Base-by-base conservation (phyloP, 75 land plant species). In the Chamaecyparis obtusa region DNA sequence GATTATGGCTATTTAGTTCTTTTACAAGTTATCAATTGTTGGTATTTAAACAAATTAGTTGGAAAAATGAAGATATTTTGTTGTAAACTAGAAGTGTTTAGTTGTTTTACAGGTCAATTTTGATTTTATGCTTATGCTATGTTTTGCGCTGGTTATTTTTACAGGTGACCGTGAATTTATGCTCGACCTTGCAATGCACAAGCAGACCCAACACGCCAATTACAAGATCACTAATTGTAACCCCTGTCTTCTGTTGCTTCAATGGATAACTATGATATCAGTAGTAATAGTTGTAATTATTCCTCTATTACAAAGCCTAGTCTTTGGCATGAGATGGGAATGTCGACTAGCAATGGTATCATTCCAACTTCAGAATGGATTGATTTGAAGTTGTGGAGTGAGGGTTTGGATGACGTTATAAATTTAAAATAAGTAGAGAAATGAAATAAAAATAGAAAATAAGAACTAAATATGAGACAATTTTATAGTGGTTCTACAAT, bases 101-200 rank as follows among this genome's bases (percentile, higher is more conserved):
- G n/a, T n/a, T n/a, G n/a, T n/a, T n/a, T n/a, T n/a, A n/a, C n/a
- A n/a, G 17, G 15, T 21, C 44, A 24, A 16, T 80, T 5, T 11
- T 8, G 41, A 17, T 36, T 0, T 41, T 72, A 2, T 27, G 21
- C 9, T 46, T 55, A 24, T 76, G 19, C 27, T 10, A 1, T 84
- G 41, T 67, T 56, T 21, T 57, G 6, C 6, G 44, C 44, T 43
- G 44, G 44, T 43, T 1, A 43, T 43, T 10, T n/a, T 77, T 87
- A 55, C 82, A 94, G 95, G 84, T 94, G 93, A 93, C 91, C 95
- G 24, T 88, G 91, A 75, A 94, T 94, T 54, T 93, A 92, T 67
- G 87, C 92, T 94, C 57, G 93, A 94, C 69, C 95, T 93, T 46
- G 86, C 83, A 30, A 92, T 93, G 36, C 95, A 94, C 88, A 88